A percentile compares a stretch with the other conserved stretches of the same genome.
Conservation (phyloP, 129 eudicot genomes). For the Lonicera japonica region DNA sequence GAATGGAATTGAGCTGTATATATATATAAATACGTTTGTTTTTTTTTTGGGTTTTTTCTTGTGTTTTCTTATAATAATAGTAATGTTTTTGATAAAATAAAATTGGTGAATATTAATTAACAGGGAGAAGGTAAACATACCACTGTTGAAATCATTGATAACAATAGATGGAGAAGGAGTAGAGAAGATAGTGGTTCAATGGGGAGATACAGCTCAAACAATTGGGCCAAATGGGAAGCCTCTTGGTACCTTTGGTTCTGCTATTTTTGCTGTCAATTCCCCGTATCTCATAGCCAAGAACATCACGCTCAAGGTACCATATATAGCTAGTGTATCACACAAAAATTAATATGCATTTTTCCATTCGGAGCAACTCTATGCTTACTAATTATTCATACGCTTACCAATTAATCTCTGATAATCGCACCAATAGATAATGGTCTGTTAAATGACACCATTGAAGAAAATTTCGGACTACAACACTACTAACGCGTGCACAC, state of each 20-base stretch:
- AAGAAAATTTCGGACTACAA: too few relatives aligned
- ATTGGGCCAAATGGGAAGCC: constrained; percentile 65
- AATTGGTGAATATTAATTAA: neutral
- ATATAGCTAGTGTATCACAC: too few relatives aligned
- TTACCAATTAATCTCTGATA: too few relatives aligned
- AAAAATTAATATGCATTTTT: too few relatives aligned
- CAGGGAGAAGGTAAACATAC: constrained; percentile 88
- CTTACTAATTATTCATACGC: too few relatives aligned
- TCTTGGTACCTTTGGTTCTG: constrained; percentile 78
- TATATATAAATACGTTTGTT: neutral
- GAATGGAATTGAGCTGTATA: too few relatives aligned
- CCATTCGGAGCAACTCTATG: too few relatives aligned
- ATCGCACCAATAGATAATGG: too few relatives aligned
- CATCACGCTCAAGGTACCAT: constrained; percentile 77
- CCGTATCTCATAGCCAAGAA: constrained; percentile 81
- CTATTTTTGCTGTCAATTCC: constrained; percentile 89
- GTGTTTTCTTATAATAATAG: neutral
- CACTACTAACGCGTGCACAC: too few relatives aligned
- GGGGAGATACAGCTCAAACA: constrained; percentile 95
- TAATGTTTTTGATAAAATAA: neutral
- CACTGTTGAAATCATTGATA: constrained; percentile 65
- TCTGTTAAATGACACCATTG: too few relatives aligned
- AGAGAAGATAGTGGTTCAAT: constrained; percentile 65
- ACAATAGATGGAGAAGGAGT: constrained; percentile 92
- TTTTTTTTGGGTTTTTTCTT: constrained; percentile 3